phyloP scores from a whole-genome alignment of 2,329 filamentous ascomycete genomes.

The Arthroderma uncinatum region DNA sequence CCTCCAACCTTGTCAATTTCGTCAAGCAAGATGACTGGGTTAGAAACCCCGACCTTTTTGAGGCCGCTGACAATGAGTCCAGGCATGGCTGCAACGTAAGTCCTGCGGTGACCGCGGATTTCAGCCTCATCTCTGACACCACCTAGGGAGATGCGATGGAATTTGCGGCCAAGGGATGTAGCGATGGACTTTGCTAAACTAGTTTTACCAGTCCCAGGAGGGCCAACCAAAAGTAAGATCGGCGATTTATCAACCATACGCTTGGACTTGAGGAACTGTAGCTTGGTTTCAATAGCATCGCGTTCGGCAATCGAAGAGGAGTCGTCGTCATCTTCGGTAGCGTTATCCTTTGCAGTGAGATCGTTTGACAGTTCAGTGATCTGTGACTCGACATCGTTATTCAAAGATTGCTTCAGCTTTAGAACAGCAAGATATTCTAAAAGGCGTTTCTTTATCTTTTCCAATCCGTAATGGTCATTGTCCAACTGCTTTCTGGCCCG shows the following conservation, averaged over 20 bases:
- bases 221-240: conserved; percentile 83
- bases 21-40: conserved; percentile 89
- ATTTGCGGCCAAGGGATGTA: conserved; percentile 82
- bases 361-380: conserved; percentile 48
- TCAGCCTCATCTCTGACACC: conserved; percentile 94
- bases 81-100: conserved; percentile 98
- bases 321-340: conserved; percentile 49
- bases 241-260: conserved; percentile 90
- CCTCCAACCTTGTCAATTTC: conserved; percentile 96
- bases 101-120: conserved; percentile 86
- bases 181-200: conserved; percentile 89
- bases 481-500: conserved; percentile 82
- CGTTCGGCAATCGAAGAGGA: conserved; percentile 37
- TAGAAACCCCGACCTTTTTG: conserved; percentile 89
- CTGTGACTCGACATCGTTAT: conserved; percentile 68
- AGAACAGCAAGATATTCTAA: conserved; percentile 95
- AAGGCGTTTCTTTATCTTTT: conserved; percentile 93
- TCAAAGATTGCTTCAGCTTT: conserved; percentile 83
- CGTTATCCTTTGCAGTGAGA: conserved; percentile 36
- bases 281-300: conserved; percentile 46
- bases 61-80: conserved; percentile 86
- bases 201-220: conserved; percentile 91
- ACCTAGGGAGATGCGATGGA: conserved; percentile 91
- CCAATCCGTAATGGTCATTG: conserved; percentile 89
- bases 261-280: conserved; percentile 67